phyloP scores from a whole-genome alignment of 2,329 filamentous ascomycete species.

The Pseudocercospora macadamiae region DNA sequence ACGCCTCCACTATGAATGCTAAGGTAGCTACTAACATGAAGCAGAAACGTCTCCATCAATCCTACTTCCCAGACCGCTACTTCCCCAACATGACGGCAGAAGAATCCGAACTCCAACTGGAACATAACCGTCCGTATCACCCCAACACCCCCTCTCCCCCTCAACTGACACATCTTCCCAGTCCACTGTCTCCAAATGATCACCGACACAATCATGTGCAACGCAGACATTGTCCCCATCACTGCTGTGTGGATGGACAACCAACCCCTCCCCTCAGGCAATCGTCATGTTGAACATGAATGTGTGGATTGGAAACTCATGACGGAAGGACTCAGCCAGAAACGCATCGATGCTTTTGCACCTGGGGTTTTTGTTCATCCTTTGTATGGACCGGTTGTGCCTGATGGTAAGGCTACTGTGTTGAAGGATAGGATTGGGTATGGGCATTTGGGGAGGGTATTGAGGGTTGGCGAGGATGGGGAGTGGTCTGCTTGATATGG shows the following conservation, averaged over 20 bases:
- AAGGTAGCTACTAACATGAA: too few relatives aligned
- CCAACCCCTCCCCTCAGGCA: neutral
- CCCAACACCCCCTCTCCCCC: neutral
- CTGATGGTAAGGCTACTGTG: neutral
- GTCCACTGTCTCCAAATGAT: constrained; percentile 11
- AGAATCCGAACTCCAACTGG: neutral
- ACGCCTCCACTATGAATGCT: too few relatives aligned
- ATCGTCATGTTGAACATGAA: neutral
- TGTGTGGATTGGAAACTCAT: neutral
- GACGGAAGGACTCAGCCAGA: neutral
- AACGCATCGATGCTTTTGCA: neutral
- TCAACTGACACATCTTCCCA: neutral
- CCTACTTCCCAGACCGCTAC: constrained; percentile 3
- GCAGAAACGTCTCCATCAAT: constrained; percentile 9
- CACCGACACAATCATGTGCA: constrained; percentile 1
- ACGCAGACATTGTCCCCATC: constrained; percentile 7
- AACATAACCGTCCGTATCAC: constrained; percentile 4
- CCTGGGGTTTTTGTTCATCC: neutral
- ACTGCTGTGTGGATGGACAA: constrained; percentile 4
- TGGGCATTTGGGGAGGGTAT: neutral
- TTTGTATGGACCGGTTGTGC: neutral
- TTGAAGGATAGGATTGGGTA: neutral
- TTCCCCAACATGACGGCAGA: constrained; percentile 5
- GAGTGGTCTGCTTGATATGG: neutral
- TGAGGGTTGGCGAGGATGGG: neutral